Conservation (phyloP, 2,329 filamentous ascomycete species). For the Colletotrichum melonis region DNA sequence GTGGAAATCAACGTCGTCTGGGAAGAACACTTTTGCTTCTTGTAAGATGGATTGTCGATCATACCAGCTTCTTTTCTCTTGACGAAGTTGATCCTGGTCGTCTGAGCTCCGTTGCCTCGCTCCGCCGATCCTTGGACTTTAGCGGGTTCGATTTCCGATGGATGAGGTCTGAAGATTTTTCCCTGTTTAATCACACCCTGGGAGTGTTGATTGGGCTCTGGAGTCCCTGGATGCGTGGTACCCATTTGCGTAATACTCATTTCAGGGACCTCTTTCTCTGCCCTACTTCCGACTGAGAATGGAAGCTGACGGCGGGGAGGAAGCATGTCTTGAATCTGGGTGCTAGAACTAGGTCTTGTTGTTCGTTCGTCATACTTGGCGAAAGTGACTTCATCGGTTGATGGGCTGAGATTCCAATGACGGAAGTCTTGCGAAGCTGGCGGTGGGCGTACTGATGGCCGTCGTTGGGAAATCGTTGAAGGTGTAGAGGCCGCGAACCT, state of each 20-base stretch:
- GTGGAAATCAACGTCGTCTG: background rate
- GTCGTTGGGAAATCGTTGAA: background rate
- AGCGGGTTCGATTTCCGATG: background rate
- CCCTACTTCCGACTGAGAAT: background rate
- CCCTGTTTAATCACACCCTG: background rate
- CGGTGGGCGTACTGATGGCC: background rate
- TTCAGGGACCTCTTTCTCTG: background rate
- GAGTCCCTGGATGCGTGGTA: background rate
- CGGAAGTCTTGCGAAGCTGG: background rate
- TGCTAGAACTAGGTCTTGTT: background rate
- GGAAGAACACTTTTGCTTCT: conserved; percentile 1
- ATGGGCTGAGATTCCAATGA: background rate
- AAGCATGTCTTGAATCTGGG: conserved; percentile 1
- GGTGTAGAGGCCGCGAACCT: background rate
- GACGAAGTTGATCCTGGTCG: background rate
- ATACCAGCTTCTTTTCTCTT: background rate
- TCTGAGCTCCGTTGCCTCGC: background rate
- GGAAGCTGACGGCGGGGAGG: conserved; percentile 10
- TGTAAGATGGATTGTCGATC: background rate
- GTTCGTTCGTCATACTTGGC: background rate
- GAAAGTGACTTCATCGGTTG: background rate
- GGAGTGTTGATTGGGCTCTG: background rate
- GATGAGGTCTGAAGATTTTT: background rate
- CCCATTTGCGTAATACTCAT: too few species aligned
- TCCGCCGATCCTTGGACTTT: background rate